Conservation (phyloP, 257 asterid species). For the Leptodermis oblonga region DNA sequence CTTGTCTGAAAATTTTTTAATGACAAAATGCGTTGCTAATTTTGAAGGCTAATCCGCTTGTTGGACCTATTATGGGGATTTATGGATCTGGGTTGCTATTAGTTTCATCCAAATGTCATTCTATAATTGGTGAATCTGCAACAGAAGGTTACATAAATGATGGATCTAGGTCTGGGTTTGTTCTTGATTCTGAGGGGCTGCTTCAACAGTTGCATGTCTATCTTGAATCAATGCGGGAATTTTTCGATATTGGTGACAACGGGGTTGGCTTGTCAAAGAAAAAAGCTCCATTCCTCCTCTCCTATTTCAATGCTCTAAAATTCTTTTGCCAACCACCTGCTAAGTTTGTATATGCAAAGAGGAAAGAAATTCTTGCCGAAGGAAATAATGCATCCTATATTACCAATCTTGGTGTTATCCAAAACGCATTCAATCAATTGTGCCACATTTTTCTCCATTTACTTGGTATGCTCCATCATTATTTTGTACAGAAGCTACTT, state of each 20-base stretch:
- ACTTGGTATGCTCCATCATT: conserved; percentile 43
- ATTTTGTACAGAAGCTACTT: conserved; percentile 48
- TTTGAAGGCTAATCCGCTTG: conserved; percentile 51
- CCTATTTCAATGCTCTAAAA: conserved; percentile 65
- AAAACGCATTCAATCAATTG: conserved; percentile 50
- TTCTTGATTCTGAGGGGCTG: conserved; percentile 36
- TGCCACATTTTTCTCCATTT: conserved; percentile 36
- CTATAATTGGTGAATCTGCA: conserved; percentile 23
- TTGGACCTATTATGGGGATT: conserved; percentile 54
- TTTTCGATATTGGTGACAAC: conserved; percentile 30
- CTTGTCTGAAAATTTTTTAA: conserved; percentile 16
- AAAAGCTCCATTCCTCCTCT: conserved; percentile 28
- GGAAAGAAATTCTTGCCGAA: conserved; percentile 51
- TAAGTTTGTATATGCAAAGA: conserved; percentile 43
- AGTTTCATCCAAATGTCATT: conserved; percentile 32
- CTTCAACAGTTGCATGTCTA: conserved; percentile 44
- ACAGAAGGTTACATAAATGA: conserved; percentile 25
- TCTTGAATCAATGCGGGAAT: conserved; percentile 37
- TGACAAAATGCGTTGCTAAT: conserved; percentile 30
- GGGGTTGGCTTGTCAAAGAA: conserved; percentile 30
- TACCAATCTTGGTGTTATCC: conserved; percentile 39
- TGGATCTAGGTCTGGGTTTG: conserved; percentile 32
- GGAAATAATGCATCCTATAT: conserved; percentile 32
- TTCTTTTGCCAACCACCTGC: conserved; percentile 77
- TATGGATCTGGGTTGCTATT: conserved; percentile 59